Evolutionary conservation across 1,284 basidiomycete genomes (phyloP).

Genomic region (Mycosarcoma maydis): DNA sequence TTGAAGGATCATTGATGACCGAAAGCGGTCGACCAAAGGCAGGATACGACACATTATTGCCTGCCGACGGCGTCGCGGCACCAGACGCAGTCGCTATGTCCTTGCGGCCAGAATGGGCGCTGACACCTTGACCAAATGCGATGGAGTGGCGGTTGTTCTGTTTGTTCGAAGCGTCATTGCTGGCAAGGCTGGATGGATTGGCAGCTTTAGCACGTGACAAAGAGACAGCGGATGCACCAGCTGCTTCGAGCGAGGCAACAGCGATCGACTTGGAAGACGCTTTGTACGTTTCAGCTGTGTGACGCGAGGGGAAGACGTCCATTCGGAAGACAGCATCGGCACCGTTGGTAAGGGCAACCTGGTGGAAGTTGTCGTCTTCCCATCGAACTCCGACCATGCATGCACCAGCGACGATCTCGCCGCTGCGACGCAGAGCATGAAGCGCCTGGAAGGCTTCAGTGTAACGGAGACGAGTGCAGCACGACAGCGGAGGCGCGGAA

Average conservation of each 20-base stretch:
- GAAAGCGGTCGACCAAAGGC: constrained; percentile 44
- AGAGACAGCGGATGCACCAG: constrained; percentile 15
- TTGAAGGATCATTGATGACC: constrained; percentile 39
- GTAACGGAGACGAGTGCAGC: constrained; percentile 46
- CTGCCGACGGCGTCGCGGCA: constrained; percentile 1
- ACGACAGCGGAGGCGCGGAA: constrained; percentile 27
- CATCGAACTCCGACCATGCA: constrained; percentile 58
- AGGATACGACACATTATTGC: constrained; percentile 14
- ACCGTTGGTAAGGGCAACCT: constrained; percentile 46
- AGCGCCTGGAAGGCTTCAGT: constrained; percentile 51
- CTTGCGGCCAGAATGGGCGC: constrained; percentile 12
- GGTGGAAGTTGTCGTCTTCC: constrained; percentile 57
- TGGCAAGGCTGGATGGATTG: constrained; percentile 2
- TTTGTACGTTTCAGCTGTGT: constrained; percentile 30
- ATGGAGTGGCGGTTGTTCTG: constrained; percentile 30
- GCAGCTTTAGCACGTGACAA: constrained; percentile 1
- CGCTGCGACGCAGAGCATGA: constrained; percentile 51
- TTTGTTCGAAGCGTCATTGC: neutral
- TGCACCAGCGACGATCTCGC: constrained; percentile 48
- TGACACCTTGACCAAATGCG: constrained; percentile 15
- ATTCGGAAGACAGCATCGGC: constrained; percentile 53
- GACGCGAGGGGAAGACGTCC: constrained; percentile 40
- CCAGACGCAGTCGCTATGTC: neutral
- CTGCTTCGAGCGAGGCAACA: constrained; percentile 24
- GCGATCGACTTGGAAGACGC: constrained; percentile 33